Evolutionary conservation across 140 eudicot species (phyloP).

Genomic region (Anethum foeniculum): DNA sequence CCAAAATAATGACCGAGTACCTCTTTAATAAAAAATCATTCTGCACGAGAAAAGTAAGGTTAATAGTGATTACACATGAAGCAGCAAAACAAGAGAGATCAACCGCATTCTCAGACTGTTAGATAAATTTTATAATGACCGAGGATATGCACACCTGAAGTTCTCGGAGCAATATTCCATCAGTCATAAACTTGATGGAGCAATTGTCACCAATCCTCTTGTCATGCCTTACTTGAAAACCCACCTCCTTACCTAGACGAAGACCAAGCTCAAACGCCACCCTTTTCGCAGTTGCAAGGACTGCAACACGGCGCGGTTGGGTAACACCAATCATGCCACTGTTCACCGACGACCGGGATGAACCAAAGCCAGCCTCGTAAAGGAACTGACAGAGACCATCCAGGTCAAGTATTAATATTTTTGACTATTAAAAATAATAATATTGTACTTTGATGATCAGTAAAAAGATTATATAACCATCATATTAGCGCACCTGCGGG

Average conservation of each 20-base stretch:
- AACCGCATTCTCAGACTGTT: neutral
- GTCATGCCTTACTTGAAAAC: conserved; percentile 94
- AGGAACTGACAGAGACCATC: conserved; percentile 54
- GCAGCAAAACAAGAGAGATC: neutral
- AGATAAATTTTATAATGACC: neutral
- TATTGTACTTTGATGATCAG: neutral
- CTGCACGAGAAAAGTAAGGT: conserved; percentile 37
- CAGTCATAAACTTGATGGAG: conserved; percentile 95
- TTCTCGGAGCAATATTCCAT: conserved; percentile 96
- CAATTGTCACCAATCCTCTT: conserved; percentile 66
- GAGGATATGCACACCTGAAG: conserved; percentile 47
- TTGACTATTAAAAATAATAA: conserved; percentile 1
- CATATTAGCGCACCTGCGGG: conserved; percentile 60
- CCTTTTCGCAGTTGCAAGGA: conserved; percentile 87
- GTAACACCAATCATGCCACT: conserved; percentile 93
- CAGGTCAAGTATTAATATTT: conserved; percentile 9
- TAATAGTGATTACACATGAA: neutral
- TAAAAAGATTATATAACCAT: neutral
- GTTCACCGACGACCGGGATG: conserved; percentile 26
- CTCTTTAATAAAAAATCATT: conserved; percentile 70
- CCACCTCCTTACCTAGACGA: conserved; percentile 81
- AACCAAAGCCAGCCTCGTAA: conserved; percentile 92
- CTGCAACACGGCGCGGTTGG: conserved; percentile 97
- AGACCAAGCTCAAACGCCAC: conserved; percentile 91
- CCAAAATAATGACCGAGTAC: conserved; percentile 75